A percentile compares a stretch with the other conserved stretches of the same genome.
These are phyloP conservation scores for Eucalyptus shirleyi DNA, from an alignment of 345 rosid genomes.

Conservation along the genomic window DNA sequence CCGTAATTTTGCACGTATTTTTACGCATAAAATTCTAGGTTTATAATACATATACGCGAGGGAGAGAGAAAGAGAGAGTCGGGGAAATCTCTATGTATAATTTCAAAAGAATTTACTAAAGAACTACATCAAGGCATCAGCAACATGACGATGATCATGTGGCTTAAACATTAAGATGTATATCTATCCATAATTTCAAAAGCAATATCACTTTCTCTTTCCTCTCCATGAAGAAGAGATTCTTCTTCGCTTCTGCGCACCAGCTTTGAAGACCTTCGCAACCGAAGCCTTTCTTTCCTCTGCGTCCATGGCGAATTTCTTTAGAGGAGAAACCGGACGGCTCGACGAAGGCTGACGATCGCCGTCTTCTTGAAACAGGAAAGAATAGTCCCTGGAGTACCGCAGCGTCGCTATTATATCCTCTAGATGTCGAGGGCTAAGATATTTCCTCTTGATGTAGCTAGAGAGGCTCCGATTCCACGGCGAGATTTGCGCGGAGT, in stretches of 20 bases:
- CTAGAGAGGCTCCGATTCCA: background rate
- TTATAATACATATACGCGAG: background rate
- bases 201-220: background rate
- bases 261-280: background rate
- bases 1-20: background rate
- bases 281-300: background rate
- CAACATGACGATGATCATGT: background rate
- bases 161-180: background rate
- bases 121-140: background rate
- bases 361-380: background rate
- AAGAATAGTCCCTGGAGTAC: background rate
- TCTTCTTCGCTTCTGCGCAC: background rate
- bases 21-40: background rate
- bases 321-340: background rate
- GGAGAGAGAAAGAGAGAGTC: background rate
- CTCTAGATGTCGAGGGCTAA: background rate
- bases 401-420: background rate
- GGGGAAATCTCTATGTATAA: fast-evolving
- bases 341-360: background rate
- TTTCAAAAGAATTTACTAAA: background rate
- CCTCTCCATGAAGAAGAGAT: background rate
- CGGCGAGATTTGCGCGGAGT: background rate
- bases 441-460: background rate
- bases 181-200: background rate
- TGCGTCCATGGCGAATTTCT: background rate